Percentiles rank a stretch among this genome's conserved stretches.
These are phyloP conservation scores for Lepidium sativum DNA, from an alignment of 345 rosid genomes.

Conservation along the genomic window DNA sequence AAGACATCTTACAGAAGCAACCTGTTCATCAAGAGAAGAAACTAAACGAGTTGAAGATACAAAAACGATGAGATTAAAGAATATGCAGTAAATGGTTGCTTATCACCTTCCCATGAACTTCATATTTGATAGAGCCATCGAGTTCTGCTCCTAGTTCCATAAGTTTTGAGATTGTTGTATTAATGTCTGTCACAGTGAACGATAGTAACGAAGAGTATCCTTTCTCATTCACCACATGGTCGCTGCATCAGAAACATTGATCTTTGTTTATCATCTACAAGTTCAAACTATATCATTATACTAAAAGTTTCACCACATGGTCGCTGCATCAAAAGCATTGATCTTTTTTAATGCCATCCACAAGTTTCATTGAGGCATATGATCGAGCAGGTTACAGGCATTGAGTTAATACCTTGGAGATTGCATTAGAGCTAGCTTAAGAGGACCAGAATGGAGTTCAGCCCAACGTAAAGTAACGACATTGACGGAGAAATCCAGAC, in stretches of 20 bases:
- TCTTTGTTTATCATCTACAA: neutral
- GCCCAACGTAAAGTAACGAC: constrained; percentile 90
- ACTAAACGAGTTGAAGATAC: neutral
- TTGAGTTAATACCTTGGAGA: constrained; percentile 39
- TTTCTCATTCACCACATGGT: constrained; percentile 41
- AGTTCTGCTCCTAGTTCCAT: constrained; percentile 86
- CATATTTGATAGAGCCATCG: constrained; percentile 84
- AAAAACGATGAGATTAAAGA: neutral
- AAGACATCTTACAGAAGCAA: constrained; percentile 70
- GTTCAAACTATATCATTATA: neutral
- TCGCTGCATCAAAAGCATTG: too few species aligned
- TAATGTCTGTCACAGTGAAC: constrained; percentile 77
- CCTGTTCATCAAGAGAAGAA: constrained; percentile 32
- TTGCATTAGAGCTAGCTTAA: constrained; percentile 78
- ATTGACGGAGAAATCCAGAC: constrained; percentile 69
- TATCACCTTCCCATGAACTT: constrained; percentile 84
- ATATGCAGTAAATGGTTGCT: neutral
- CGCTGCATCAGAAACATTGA: constrained; percentile 27
- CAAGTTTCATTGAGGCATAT: constrained; percentile 34
- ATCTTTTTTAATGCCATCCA: too few species aligned
- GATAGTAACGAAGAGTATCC: constrained; percentile 69
- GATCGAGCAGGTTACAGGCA: constrained; percentile 39
- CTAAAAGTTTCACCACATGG: too few species aligned
- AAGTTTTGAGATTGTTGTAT: constrained; percentile 56
- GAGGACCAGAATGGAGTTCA: constrained; percentile 78